Evolutionary conservation across 257 asterid genomes (phyloP).

Genomic region (Gardenia jasminoides): DNA sequence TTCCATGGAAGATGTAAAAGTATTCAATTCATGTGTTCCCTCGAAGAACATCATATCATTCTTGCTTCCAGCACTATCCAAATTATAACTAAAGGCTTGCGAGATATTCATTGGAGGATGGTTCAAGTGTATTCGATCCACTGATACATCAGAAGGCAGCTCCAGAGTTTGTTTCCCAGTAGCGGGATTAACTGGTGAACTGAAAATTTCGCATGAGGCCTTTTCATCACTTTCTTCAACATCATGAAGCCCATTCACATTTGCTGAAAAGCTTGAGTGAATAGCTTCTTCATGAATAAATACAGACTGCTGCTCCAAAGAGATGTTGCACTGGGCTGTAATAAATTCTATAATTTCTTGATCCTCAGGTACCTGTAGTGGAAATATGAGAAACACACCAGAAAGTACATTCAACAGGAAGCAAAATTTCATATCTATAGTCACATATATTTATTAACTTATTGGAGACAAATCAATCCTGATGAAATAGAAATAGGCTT

Average conservation of each 20-base stretch:
- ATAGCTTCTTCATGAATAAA: conserved; percentile 30
- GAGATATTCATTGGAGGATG: conserved; percentile 21
- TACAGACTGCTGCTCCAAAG: conserved; percentile 47
- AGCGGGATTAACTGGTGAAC: conserved; percentile 11
- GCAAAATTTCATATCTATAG: neutral
- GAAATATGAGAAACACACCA: neutral
- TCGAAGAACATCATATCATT: conserved; percentile 36
- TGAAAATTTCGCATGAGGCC: conserved; percentile 14
- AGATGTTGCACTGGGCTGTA: conserved; percentile 47
- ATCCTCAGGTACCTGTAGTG: conserved; percentile 64
- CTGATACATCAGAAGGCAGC: conserved; percentile 15
- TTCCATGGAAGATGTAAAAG: conserved; percentile 30
- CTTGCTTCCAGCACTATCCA: conserved; percentile 22
- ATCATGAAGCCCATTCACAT: conserved; percentile 11
- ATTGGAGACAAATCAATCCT: neutral
- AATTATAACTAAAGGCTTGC: conserved; percentile 24
- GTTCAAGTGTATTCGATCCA: conserved; percentile 11
- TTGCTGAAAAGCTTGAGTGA: conserved; percentile 16
- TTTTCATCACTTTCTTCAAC: conserved; percentile 25
- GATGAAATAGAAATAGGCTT: neutral
- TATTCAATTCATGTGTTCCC: conserved; percentile 30
- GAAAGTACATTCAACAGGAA: neutral
- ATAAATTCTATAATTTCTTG: conserved; percentile 52
- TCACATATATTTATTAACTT: neutral
- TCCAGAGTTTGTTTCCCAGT: conserved; percentile 13